These are phyloP conservation scores for Thinopyrum elongatum DNA, from an alignment of 176 grass and related monocot species.

Conservation along the genomic window DNA sequence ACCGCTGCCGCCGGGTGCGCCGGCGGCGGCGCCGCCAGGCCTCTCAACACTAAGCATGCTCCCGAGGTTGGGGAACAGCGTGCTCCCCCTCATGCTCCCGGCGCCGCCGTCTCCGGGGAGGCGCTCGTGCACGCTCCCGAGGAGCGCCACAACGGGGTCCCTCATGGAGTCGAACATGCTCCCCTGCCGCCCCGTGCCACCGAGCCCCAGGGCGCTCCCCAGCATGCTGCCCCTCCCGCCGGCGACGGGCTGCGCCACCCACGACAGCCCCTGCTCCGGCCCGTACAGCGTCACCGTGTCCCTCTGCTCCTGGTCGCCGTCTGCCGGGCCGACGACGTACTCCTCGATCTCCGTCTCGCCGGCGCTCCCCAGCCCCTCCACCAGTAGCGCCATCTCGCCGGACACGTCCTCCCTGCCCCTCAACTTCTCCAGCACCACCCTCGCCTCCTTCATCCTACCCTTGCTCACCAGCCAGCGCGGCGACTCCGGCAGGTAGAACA, in stretches of 20 bases:
- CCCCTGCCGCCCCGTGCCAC: conserved; percentile 31
- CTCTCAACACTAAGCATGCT: conserved; percentile 77
- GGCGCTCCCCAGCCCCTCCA: conserved; percentile 61
- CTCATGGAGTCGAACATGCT: conserved; percentile 67
- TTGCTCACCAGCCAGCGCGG: conserved; percentile 91
- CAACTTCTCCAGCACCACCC: conserved; percentile 59
- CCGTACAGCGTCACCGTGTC: conserved; percentile 70
- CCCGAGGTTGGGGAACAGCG: conserved; percentile 69
- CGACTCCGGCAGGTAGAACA: conserved; percentile 75
- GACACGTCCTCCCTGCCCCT: conserved; percentile 68
- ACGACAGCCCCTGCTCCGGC: conserved; percentile 59
- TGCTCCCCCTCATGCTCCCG: conserved; percentile 37
- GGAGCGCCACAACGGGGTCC: conserved; percentile 72
- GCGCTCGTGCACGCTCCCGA: conserved; percentile 84
- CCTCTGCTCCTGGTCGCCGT: conserved; percentile 26
- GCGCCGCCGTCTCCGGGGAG: conserved; percentile 15
- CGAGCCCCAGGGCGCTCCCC: conserved; percentile 26
- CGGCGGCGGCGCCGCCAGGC: background rate
- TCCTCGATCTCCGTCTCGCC: conserved; percentile 74
- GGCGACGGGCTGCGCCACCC: conserved; percentile 71
- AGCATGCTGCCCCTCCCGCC: conserved; percentile 44
- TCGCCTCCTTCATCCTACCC: conserved; percentile 72
- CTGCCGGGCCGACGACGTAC: conserved; percentile 60
- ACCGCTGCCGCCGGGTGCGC: background rate
- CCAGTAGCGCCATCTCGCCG: conserved; percentile 78